Evolutionary conservation across 164 flowering plant genomes (phyloP).

Genomic region (Buxus sempervirens): DNA sequence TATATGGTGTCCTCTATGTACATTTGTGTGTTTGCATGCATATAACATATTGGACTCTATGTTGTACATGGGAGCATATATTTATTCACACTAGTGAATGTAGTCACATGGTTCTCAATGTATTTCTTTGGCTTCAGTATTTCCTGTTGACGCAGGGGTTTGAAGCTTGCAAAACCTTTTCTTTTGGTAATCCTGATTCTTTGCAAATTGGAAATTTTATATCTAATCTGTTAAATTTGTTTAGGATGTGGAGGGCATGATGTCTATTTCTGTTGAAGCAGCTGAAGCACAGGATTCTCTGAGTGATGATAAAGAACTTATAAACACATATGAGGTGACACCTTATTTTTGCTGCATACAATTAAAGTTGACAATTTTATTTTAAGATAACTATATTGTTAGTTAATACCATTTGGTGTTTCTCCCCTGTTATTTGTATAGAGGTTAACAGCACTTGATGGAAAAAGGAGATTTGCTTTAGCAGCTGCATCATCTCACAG

Average conservation of each 20-base stretch:
- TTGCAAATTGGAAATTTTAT: neutral
- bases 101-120: neutral
- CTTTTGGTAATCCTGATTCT: neutral
- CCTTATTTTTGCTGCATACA: neutral
- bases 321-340: constrained; percentile 86
- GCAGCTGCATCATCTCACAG: constrained; percentile 96
- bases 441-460: constrained; percentile 98
- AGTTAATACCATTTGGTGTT: neutral
- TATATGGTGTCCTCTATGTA: too few relatives aligned
- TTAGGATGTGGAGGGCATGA: constrained; percentile 99
- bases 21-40: neutral
- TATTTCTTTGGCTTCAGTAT: neutral
- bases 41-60: neutral
- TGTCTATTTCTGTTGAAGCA: constrained; percentile 99
- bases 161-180: neutral
- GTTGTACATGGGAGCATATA: neutral
- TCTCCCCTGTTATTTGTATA: constrained; percentile 22
- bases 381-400: too few relatives aligned
- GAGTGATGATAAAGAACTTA: constrained; percentile 89
- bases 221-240: constrained; percentile 16
- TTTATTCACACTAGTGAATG: too few relatives aligned
- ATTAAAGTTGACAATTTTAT: neutral
- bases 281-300: constrained; percentile 86
- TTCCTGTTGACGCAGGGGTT: neutral
- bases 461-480: constrained; percentile 95